These are phyloP conservation scores for Lizonia empirigonia DNA, from an alignment of 2,329 filamentous ascomycete genomes.

Conservation along the genomic window DNA sequence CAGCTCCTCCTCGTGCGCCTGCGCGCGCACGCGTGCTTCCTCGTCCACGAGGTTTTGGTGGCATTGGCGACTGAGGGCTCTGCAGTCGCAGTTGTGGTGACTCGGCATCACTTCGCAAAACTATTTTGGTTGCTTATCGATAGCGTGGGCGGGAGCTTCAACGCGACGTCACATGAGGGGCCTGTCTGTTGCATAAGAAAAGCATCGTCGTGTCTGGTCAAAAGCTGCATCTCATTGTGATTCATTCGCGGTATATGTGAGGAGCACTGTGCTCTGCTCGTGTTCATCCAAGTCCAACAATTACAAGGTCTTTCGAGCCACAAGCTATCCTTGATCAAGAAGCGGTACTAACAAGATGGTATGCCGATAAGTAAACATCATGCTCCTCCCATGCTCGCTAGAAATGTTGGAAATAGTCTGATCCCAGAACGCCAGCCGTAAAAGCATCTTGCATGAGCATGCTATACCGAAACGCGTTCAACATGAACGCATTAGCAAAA, in stretches of 20 bases:
- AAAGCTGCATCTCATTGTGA: constrained; percentile 5
- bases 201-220: too few relatives aligned
- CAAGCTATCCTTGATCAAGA: constrained; percentile 12
- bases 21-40: constrained; percentile 31
- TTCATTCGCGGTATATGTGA: constrained; percentile 7
- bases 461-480: constrained; percentile 26
- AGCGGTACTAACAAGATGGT: constrained; percentile 34
- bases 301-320: constrained; percentile 30
- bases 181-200: too few relatives aligned
- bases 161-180: constrained; percentile 31
- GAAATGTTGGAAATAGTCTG: constrained; percentile 40
- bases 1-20: constrained; percentile 26
- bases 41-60: constrained; percentile 39
- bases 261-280: constrained; percentile 9
- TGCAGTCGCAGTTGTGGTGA: constrained; percentile 15
- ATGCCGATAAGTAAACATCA: constrained; percentile 41
- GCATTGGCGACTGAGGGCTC: constrained; percentile 30
- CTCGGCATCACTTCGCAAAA: constrained; percentile 22
- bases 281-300: constrained; percentile 28
- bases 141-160: constrained; percentile 16
- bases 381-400: constrained; percentile 50
- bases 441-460: constrained; percentile 26
- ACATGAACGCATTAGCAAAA: constrained; percentile 35
- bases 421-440: constrained; percentile 40
- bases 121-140: constrained; percentile 38